These are phyloP conservation scores for Solanum acaule DNA, from an alignment of 257 asterid species.

Conservation along the genomic window DNA sequence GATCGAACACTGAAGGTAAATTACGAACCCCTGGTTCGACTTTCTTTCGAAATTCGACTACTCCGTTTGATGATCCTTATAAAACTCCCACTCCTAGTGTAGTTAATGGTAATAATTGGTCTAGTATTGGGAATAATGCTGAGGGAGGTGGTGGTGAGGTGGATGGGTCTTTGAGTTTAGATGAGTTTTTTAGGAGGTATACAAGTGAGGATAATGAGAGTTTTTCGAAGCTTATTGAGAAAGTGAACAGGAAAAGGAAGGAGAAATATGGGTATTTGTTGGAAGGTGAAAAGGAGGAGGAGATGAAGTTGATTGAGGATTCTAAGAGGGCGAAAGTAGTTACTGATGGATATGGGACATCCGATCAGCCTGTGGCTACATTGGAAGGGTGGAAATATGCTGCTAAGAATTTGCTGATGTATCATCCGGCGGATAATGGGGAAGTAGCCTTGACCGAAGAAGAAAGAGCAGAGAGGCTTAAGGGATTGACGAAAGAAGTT, in stretches of 20 bases:
- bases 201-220: constrained; percentile 97
- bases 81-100: background rate
- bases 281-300: constrained; percentile 39
- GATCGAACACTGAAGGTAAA: constrained; percentile 18
- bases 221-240: constrained; percentile 57
- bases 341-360: constrained; percentile 90
- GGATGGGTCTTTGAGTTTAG: constrained; percentile 42
- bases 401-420: constrained; percentile 78
- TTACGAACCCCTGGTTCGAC: constrained; percentile 62
- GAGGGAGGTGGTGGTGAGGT: constrained; percentile 16
- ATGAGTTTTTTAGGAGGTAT: constrained; percentile 66
- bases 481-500: constrained; percentile 73
- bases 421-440: constrained; percentile 88
- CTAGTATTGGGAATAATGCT: constrained; percentile 8
- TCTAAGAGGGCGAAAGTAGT: constrained; percentile 40
- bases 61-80: constrained; percentile 32
- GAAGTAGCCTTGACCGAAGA: constrained; percentile 67
- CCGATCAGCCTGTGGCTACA: constrained; percentile 68
- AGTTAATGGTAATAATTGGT: background rate
- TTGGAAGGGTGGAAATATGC: constrained; percentile 88
- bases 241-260: constrained; percentile 57
- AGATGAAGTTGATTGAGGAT: constrained; percentile 39
- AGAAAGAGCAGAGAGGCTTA: constrained; percentile 64
- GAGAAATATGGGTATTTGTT: constrained; percentile 70
- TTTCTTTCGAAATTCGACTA: constrained; percentile 53